A percentile compares a stretch with the other conserved stretches of the same genome.
Conservation (phyloP, 192 early-diverging fungal genomes). For the Gaertneriomyces sp. region DNA sequence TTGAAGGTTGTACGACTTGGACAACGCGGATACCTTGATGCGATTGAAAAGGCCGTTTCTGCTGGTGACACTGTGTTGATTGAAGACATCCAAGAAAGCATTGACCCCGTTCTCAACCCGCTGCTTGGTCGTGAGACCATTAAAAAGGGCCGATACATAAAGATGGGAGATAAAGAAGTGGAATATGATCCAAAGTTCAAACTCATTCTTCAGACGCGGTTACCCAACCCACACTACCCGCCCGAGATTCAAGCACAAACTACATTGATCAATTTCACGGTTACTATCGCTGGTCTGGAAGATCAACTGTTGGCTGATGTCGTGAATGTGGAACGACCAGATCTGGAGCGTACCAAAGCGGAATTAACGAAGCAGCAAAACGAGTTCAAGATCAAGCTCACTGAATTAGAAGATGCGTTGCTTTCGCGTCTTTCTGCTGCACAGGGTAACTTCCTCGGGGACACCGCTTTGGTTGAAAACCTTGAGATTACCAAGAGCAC, state of each 20-base stretch:
- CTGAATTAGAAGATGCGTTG: slow-evolving; percentile 62
- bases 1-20: slow-evolving; percentile 58
- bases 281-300: slow-evolving; percentile 61
- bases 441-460: slow-evolving; percentile 64
- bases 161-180: slow-evolving; percentile 69
- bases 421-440: slow-evolving; percentile 56
- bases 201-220: slow-evolving; percentile 60
- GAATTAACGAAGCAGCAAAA: slow-evolving; percentile 67
- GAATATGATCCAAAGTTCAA: slow-evolving; percentile 63
- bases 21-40: slow-evolving; percentile 54
- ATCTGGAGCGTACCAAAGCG: slow-evolving; percentile 61
- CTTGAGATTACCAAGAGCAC: slow-evolving; percentile 62
- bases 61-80: slow-evolving; percentile 57
- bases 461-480: slow-evolving; percentile 64
- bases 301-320: slow-evolving; percentile 66
- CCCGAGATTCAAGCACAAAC: slow-evolving; percentile 69
- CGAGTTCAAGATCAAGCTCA: slow-evolving; percentile 64
- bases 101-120: slow-evolving; percentile 62
- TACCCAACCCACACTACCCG: slow-evolving; percentile 63
- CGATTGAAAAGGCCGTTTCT: slow-evolving; percentile 62
- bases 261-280: slow-evolving; percentile 64
- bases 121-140: slow-evolving; percentile 63
- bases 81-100: slow-evolving; percentile 61
- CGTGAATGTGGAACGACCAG: slow-evolving; percentile 63
- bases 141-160: slow-evolving; percentile 63